These are phyloP conservation scores for Arxiozyma telluris DNA, from an alignment of 1,139 yeast genomes.

Conservation along the genomic window DNA sequence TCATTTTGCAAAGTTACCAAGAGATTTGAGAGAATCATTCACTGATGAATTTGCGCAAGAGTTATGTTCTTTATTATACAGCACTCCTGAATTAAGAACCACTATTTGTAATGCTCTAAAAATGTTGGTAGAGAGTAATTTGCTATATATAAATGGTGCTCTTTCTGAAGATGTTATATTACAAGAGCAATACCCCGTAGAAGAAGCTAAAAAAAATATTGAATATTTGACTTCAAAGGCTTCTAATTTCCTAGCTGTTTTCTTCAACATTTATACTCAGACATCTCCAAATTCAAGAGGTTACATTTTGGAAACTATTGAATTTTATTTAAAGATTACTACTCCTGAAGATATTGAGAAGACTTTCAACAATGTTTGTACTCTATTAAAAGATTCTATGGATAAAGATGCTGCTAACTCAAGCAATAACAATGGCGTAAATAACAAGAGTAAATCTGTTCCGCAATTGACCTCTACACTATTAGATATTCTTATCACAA, in stretches of 20 bases:
- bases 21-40: conserved; percentile 56
- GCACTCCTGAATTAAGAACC: conserved; percentile 66
- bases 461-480: conserved; percentile 64
- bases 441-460: conserved; percentile 25
- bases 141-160: conserved; percentile 53
- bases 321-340: conserved; percentile 67
- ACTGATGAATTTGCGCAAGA: conserved; percentile 69
- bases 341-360: conserved; percentile 54
- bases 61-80: conserved; percentile 65
- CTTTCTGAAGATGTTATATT: conserved; percentile 48
- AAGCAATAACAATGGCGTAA: conserved; percentile 4
- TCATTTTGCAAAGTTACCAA: conserved; percentile 79
- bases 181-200: conserved; percentile 52
- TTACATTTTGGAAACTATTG: conserved; percentile 77
- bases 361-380: conserved; percentile 82
- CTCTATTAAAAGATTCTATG: conserved; percentile 63
- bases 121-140: conserved; percentile 68
- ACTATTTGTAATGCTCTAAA: conserved; percentile 74
- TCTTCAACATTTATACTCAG: conserved; percentile 84
- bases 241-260: conserved; percentile 69
- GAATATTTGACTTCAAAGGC: conserved; percentile 58
- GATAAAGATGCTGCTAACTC: conserved; percentile 44
- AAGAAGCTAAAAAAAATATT: conserved; percentile 47
- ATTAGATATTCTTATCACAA: conserved; percentile 83
- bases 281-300: conserved; percentile 79